These are phyloP conservation scores for Penicillium psychrosexuale DNA, from an alignment of 2,329 filamentous ascomycete genomes.

Conservation along the genomic window DNA sequence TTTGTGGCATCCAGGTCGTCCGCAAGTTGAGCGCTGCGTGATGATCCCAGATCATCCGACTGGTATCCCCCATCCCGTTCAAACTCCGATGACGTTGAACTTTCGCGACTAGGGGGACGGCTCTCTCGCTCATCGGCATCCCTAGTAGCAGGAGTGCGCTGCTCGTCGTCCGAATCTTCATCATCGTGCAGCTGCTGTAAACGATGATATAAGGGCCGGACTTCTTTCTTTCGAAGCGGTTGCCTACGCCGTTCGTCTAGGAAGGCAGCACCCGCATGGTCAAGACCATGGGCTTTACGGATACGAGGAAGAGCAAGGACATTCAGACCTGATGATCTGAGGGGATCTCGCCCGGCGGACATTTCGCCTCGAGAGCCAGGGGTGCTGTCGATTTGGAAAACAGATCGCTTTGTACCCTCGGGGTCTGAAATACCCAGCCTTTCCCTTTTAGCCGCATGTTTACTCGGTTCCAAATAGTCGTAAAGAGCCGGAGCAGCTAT, in stretches of 20 bases:
- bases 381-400: constrained; percentile 61
- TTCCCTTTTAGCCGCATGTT: constrained; percentile 74
- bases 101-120: constrained; percentile 70
- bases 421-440: constrained; percentile 74
- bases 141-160: constrained; percentile 61
- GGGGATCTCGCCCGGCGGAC: constrained; percentile 41
- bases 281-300: constrained; percentile 60
- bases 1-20: constrained; percentile 7
- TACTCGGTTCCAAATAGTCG: constrained; percentile 75
- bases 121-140: constrained; percentile 87
- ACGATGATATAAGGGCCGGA: constrained; percentile 78
- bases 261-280: constrained; percentile 61
- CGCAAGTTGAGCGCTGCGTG: constrained; percentile 11
- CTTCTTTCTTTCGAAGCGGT: constrained; percentile 57
- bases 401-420: constrained; percentile 56
- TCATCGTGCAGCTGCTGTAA: constrained; percentile 72
- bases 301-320: constrained; percentile 70
- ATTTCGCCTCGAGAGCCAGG: constrained; percentile 51
- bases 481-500: constrained; percentile 78
- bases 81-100: constrained; percentile 51
- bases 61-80: constrained; percentile 45
- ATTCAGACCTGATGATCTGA: constrained; percentile 47
- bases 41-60: constrained; percentile 24
- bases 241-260: constrained; percentile 64
- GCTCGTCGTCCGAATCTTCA: constrained; percentile 84